phyloP scores from a whole-genome alignment of 2,329 filamentous ascomycete species.

The Periconia digitata region DNA sequence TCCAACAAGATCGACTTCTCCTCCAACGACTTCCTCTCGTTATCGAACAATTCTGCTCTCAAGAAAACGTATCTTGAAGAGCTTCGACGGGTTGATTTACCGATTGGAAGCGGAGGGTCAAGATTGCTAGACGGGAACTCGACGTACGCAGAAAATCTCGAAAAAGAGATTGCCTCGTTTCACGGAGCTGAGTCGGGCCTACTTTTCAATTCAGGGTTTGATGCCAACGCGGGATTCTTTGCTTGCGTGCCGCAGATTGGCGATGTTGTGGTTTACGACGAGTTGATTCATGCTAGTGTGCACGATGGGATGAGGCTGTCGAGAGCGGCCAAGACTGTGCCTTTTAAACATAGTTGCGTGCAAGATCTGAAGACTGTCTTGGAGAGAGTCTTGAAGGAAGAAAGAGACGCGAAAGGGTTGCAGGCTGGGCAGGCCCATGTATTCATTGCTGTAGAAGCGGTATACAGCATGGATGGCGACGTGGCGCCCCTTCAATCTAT shows the following conservation, averaged over 20 bases:
- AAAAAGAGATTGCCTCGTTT: slow-evolving; percentile 60
- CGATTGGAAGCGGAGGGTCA: slow-evolving; percentile 61
- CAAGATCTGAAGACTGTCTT: slow-evolving; percentile 46
- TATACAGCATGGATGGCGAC: slow-evolving; percentile 83
- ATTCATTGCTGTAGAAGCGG: slow-evolving; percentile 37
- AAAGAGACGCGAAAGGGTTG: slow-evolving; percentile 32
- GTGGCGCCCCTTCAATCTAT: slow-evolving; percentile 65
- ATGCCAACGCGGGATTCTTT: slow-evolving; percentile 53
- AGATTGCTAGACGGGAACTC: slow-evolving; percentile 68
- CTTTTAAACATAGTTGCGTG: slow-evolving; percentile 63
- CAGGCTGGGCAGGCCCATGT: slow-evolving; percentile 35
- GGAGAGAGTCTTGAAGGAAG: slow-evolving; percentile 24
- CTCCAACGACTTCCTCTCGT: slow-evolving; percentile 67
- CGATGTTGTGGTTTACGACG: slow-evolving; percentile 65
- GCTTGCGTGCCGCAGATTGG: slow-evolving; percentile 50
- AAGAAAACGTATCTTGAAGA: slow-evolving; percentile 53
- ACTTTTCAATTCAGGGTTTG: slow-evolving; percentile 60
- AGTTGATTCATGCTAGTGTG: slow-evolving; percentile 74
- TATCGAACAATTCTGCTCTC: slow-evolving; percentile 53
- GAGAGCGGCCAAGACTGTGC: slow-evolving; percentile 51
- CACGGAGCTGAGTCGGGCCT: slow-evolving; percentile 61
- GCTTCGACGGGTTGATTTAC: slow-evolving; percentile 40
- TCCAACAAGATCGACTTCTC: slow-evolving; percentile 59
- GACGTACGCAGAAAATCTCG: slow-evolving; percentile 59
- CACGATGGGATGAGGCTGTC: slow-evolving; percentile 75